Conservation (phyloP, 106 monocot species). For the Allium cepa region DNA sequence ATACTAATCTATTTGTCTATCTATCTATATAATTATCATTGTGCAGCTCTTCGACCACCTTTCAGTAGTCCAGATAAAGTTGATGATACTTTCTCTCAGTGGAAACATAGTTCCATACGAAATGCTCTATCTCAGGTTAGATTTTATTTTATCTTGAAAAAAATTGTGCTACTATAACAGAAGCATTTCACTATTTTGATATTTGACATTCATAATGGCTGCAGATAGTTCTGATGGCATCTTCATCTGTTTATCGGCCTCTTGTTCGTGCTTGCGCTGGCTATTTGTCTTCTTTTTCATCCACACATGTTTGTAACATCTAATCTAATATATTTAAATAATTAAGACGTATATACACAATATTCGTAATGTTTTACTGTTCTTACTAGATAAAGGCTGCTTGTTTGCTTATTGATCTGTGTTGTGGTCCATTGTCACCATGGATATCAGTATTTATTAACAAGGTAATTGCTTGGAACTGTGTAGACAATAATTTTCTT, state of each 20-base stretch:
- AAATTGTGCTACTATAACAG: neutral
- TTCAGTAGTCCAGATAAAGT: constrained; percentile 44
- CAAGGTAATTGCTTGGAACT: constrained; percentile 44
- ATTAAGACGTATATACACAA: no score
- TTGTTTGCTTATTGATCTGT: constrained; percentile 79
- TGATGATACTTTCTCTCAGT: constrained; percentile 69
- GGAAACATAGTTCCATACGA: constrained; percentile 63
- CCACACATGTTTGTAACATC: constrained; percentile 62
- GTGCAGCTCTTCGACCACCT: constrained; percentile 80
- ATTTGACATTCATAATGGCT: constrained; percentile 12
- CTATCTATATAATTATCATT: neutral
- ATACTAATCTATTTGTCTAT: no score
- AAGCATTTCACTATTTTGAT: neutral
- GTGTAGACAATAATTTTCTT: neutral
- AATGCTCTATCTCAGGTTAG: constrained; percentile 79
- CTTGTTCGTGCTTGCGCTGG: constrained; percentile 83
- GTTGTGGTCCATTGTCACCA: constrained; percentile 61
- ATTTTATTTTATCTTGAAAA: neutral
- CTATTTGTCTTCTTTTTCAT: constrained; percentile 71
- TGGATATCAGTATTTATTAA: constrained; percentile 62
- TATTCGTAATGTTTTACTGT: no score
- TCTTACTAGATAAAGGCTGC: constrained; percentile 64
- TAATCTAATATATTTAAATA: no score
- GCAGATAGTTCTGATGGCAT: constrained; percentile 75
- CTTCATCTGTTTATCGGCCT: constrained; percentile 45